Conservation (phyloP, 352 stramenopile genomes). For the Hyaloperonospora brassicae region DNA sequence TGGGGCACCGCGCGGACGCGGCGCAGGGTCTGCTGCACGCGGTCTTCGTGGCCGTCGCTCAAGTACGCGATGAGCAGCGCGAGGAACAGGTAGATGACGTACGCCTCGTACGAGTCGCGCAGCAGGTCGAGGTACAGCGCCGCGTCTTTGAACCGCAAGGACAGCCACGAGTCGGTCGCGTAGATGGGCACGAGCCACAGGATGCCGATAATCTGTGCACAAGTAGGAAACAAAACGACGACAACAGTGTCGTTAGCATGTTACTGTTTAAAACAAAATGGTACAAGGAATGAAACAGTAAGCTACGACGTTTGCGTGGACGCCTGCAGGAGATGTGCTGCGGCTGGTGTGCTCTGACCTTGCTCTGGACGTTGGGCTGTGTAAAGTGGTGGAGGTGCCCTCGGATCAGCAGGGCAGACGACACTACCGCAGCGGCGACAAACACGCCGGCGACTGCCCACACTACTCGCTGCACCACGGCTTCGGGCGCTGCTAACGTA, state of each 20-base stretch:
- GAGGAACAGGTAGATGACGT: constrained; percentile 97
- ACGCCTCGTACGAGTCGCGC: constrained; percentile 97
- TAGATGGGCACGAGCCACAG: constrained; percentile 99
- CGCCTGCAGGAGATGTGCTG: not conserved
- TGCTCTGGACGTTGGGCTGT: constrained; percentile 90
- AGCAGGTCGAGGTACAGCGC: constrained; percentile 90
- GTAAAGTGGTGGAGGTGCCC: constrained; percentile 88
- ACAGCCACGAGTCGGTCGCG: constrained; percentile 94
- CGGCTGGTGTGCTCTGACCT: constrained; percentile 45
- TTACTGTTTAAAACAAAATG: not conserved
- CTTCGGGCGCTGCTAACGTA: constrained; percentile 36
- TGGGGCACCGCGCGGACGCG: constrained; percentile 61
- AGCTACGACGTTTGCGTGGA: not conserved
- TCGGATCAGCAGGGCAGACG: constrained; percentile 88
- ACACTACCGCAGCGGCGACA: constrained; percentile 78
- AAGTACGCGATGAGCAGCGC: constrained; percentile 94
- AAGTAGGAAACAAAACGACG: not conserved
- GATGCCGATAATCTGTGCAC: constrained; percentile 91
- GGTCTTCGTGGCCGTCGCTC: constrained; percentile 86
- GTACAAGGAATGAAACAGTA: not conserved
- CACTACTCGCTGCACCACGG: constrained; percentile 54
- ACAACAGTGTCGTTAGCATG: not conserved
- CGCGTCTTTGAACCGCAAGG: constrained; percentile 91
- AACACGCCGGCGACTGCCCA: constrained; percentile 88
- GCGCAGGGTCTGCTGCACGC: constrained; percentile 46